Base-by-base conservation (phyloP, 164 flowering plant genomes). In the Malania oleifera region DNA sequence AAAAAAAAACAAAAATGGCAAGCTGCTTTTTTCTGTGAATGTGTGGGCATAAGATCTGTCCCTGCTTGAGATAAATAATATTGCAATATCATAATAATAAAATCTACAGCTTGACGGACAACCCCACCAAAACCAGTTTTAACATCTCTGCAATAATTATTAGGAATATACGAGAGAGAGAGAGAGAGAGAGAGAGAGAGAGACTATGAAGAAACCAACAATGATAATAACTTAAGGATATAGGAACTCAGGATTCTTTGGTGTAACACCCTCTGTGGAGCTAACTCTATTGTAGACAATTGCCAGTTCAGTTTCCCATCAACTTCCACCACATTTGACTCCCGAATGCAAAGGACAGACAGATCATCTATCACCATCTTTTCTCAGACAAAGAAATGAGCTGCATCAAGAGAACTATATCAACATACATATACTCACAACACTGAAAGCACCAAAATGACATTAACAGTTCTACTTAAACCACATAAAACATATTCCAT, bases 341-440 rank as follows among this genome's bases (percentile, higher is more conserved):
- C 52, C 49, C 39, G 46, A n/a, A 17, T 31, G 58, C 26, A 40
- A 25, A 27, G 25, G 20, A 20, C 19, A 57, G 54, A 14, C 47
- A 55, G 35, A 38, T 61, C 64, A 67, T 61, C 49, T 59, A 18
- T 76, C 68, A 70, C 79, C 83, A 72, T 46, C 69, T 75, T 58
- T 79, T 82, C 75, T 68, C 82, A 6, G 83, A 80, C 59, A 80
- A 67, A 52, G 85, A 82, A 50, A 80, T 68, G 20, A 82, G 82
- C 91, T 84, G 87, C 53, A 22, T n/a, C 2, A 60, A 15, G 46
- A 65, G 27, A 63, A 59, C n/a, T n/a, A n/a, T n/a, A n/a, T n/a
- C n/a, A n/a, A n/a, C n/a, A n/a, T n/a, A n/a, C n/a, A n/a, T n/a
- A n/a, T n/a, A n/a, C n/a, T n/a, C n/a, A n/a, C n/a, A n/a, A n/a